Evolutionary conservation across 176 grass and related monocot species (phyloP).

Genomic region (Pharus latifolius): DNA sequence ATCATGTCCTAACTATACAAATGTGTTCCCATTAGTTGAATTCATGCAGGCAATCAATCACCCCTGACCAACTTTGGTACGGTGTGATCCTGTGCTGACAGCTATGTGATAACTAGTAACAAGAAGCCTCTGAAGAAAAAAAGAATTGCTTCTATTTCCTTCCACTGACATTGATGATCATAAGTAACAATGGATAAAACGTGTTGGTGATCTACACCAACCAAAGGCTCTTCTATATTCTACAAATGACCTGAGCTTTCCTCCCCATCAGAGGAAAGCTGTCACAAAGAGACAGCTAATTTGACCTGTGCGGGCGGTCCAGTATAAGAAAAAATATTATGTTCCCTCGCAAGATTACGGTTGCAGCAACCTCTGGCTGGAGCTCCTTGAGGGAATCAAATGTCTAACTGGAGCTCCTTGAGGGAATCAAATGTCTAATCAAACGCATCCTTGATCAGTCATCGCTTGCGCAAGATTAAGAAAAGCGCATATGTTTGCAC

Average conservation of each 20-base stretch:
- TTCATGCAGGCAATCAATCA: too few species aligned
- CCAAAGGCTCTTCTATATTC: conserved; percentile 10
- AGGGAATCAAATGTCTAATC: conserved; percentile 9
- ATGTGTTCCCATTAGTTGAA: too few species aligned
- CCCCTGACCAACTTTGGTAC: too few species aligned
- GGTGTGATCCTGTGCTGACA: too few species aligned
- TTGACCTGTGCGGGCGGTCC: neutral
- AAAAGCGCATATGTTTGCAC: conserved; percentile 84
- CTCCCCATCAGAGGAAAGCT: neutral
- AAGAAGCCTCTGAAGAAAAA: neutral
- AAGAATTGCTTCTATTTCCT: conserved; percentile 5
- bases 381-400: conserved; percentile 14
- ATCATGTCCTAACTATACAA: too few species aligned
- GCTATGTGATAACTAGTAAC: neutral
- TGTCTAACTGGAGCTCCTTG: conserved; percentile 1
- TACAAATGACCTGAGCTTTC: neutral
- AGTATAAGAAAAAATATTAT: conserved; percentile 2
- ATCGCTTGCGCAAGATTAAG: conserved; percentile 92
- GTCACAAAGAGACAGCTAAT: neutral
- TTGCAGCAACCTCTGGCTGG: neutral
- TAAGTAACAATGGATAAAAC: neutral
- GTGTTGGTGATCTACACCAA: neutral
- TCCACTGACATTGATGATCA: neutral
- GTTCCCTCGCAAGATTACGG: neutral
- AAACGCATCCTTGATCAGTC: conserved; percentile 96